Base-by-base conservation (phyloP, 129 eudicot species). In the Artemisia tridentata region DNA sequence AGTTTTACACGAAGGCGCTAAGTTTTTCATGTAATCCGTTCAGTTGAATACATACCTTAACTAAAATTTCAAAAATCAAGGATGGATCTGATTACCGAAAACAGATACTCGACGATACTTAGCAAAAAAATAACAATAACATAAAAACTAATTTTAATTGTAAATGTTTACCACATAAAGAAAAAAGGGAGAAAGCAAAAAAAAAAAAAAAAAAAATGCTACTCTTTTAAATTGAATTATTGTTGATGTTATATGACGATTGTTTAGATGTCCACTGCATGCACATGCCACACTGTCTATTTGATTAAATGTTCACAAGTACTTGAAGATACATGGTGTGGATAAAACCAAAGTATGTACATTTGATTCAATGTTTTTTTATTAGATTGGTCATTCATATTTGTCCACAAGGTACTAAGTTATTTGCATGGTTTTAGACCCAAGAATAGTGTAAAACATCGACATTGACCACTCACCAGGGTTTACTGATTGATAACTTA, bases 341-440 rank as follows among this genome's bases (percentile, higher is more conserved):
- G 76, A 77, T 69, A 63, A 77, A 77, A 77, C 81, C 72, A 69
- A 77, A 77, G 59, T 62, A 62, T 71, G 81, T 77, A 70, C 81
- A 54, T 75, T 66, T 75, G 54, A 45, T 63, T 70, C 80, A 76
- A 31, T 63, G 66, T 77, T 69, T 69, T 23, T 77, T 70, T 72
- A 77, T 77, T 77, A 63, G 81, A 77, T 77, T 53, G 72, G 48
- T 77, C 81, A 77, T 63, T 52, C 81, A 70, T 70, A 69, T 70
- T 41, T 63, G 81, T 69, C 81, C 72, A 69, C 65, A 69, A 62
- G 52, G 81, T 77, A 76, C 76, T 34, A 16, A 41, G 76, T 76
- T 76, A 63, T 69, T 77, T 77, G 71, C 71, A 77, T 52, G 55
- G 34, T 61, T 52, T 62, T 69, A 58, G 67, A 70, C 72, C 81